A percentile compares a stretch with the other conserved stretches of the same genome.
Conservation (phyloP, 2,329 filamentous ascomycete genomes). For the Talaromyces sp. region DNA sequence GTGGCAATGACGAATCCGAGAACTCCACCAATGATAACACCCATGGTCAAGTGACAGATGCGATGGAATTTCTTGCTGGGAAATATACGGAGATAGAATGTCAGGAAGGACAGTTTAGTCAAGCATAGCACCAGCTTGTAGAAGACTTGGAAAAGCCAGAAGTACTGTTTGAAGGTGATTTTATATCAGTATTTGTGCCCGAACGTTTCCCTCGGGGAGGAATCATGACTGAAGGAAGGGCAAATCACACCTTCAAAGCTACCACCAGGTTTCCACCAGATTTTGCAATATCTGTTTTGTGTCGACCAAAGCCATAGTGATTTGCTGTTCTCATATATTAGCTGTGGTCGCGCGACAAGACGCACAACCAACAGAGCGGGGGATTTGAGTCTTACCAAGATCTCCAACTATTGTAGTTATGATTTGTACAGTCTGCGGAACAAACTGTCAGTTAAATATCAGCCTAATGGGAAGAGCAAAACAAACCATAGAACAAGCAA, state of each 20-base stretch:
- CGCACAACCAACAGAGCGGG: background rate
- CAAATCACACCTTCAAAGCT: conserved; percentile 17
- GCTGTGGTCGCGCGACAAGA: background rate
- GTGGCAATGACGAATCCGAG: conserved; percentile 20
- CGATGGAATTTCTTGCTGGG: conserved; percentile 19
- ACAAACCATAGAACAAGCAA: conserved; percentile 19
- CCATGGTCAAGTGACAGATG: conserved; percentile 19
- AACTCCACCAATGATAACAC: conserved; percentile 17
- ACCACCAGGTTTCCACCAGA: conserved; percentile 17
- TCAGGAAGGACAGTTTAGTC: conserved; percentile 20
- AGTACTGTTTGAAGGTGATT: conserved; percentile 7
- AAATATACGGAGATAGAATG: conserved; percentile 22
- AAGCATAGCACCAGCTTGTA: conserved; percentile 21
- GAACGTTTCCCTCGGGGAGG: too few species aligned
- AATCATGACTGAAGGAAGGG: background rate
- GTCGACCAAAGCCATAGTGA: conserved; percentile 20
- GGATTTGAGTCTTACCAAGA: conserved; percentile 12
- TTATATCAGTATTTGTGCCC: background rate
- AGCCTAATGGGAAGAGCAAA: background rate
- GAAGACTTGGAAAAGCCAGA: conserved; percentile 22
- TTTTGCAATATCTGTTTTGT: conserved; percentile 16
- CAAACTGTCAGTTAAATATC: background rate
- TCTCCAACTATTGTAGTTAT: conserved; percentile 19
- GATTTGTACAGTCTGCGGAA: conserved; percentile 15
- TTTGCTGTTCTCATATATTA: conserved; percentile 13